Conservation (phyloP, 352 stramenopile species). For the Globisporangium alternatum region DNA sequence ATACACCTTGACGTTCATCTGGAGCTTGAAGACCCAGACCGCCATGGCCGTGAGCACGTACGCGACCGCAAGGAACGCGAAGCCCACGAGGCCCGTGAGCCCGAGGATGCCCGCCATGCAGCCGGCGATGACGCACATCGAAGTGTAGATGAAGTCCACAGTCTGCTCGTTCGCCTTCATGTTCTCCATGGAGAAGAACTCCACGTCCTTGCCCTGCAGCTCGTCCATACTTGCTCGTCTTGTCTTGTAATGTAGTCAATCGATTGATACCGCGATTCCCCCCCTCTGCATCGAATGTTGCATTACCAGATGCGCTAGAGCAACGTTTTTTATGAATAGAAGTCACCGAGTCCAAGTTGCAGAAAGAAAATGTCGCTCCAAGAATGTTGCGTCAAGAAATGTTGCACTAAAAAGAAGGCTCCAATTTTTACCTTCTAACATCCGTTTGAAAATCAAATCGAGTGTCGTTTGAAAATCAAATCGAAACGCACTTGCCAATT, state of each 20-base stretch:
- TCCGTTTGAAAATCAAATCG: neutral
- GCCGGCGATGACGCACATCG: conserved; percentile 81
- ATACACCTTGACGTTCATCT: conserved; percentile 72
- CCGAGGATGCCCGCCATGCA: conserved; percentile 81
- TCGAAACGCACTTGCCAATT: conserved; percentile 4
- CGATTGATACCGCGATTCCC: neutral
- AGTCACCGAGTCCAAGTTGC: too few species aligned
- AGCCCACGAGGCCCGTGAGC: conserved; percentile 70
- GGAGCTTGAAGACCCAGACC: conserved; percentile 73
- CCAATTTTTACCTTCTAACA: conserved; percentile 6
- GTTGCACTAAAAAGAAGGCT: neutral
- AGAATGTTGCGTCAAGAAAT: neutral
- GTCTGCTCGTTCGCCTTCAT: conserved; percentile 80
- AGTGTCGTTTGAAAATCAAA: conserved; percentile 10
- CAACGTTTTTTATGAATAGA: too few species aligned
- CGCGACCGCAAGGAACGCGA: conserved; percentile 61
- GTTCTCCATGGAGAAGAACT: conserved; percentile 89
- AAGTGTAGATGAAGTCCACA: conserved; percentile 76
- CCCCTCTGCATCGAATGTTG: neutral
- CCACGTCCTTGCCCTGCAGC: conserved; percentile 65
- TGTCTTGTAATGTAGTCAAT: neutral
- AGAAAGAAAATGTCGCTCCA: neutral
- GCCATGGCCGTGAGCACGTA: conserved; percentile 68
- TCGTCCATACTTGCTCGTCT: conserved; percentile 41
- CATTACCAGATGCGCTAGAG: too few species aligned